Percentiles rank a stretch among this genome's conserved stretches.
Evolutionary conservation across 1,139 yeast species (phyloP).

Genomic region (Wickerhamomyces sp.): DNA sequence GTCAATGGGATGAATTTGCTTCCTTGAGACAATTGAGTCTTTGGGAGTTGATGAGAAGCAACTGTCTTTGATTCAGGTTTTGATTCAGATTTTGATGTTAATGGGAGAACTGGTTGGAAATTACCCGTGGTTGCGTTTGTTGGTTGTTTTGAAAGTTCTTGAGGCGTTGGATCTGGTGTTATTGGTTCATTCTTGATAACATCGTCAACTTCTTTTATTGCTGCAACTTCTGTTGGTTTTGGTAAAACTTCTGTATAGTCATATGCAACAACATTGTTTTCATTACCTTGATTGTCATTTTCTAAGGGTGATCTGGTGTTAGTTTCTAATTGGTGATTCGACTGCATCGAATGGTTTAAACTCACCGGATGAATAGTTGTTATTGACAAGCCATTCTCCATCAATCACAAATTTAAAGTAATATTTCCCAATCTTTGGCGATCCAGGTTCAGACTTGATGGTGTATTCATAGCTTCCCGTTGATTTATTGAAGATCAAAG

Average conservation of each 20-base stretch:
- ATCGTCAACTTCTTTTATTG: constrained; percentile 2
- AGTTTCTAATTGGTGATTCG: neutral
- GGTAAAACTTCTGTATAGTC: constrained; percentile 8
- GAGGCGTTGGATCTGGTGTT: constrained; percentile 19
- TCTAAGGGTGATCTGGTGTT: constrained; percentile 9
- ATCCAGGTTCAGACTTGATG: constrained; percentile 4
- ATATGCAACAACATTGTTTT: constrained; percentile 20
- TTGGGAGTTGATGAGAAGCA: constrained; percentile 1
- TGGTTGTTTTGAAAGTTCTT: constrained; percentile 4
- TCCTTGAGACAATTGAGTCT: neutral
- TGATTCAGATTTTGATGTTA: constrained; percentile 1
- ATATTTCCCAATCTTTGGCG: constrained; percentile 12
- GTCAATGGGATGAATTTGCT: neutral
- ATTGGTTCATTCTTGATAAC: constrained; percentile 10
- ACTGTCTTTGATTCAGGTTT: neutral
- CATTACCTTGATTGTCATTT: constrained; percentile 19
- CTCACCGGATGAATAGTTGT: constrained; percentile 21
- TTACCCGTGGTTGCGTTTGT: constrained; percentile 4
- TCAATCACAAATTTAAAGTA: constrained; percentile 21
- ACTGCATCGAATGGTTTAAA: constrained; percentile 1
- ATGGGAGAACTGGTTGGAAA: constrained; percentile 1
- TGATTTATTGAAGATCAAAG: constrained; percentile 5
- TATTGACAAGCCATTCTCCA: constrained; percentile 17
- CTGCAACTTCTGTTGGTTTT: neutral
- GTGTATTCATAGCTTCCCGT: constrained; percentile 8